phyloP scores from a whole-genome alignment of 1,284 basidiomycete genomes.

The Marasmius tenuissimus region DNA sequence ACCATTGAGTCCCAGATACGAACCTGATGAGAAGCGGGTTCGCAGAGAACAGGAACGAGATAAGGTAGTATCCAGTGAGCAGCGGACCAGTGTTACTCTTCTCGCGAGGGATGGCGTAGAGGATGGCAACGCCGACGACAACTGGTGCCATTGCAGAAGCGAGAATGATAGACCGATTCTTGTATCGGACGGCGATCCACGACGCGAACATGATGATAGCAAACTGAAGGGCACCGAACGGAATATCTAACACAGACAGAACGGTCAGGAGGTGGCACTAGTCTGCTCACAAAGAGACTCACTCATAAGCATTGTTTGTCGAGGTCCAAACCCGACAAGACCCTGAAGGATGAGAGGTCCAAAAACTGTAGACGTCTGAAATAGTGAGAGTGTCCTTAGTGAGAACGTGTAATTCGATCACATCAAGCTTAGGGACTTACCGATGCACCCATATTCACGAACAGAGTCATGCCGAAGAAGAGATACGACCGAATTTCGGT shows the following conservation, averaged over 20 bases:
- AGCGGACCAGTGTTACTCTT: neutral
- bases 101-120: neutral
- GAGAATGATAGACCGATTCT: neutral
- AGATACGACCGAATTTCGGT: neutral
- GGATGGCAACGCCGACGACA: neutral
- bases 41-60: neutral
- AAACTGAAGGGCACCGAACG: slow-evolving; percentile 5
- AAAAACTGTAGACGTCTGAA: neutral
- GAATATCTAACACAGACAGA: neutral
- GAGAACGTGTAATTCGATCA: too few relatives aligned
- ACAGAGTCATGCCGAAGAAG: neutral
- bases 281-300: neutral
- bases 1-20: neutral
- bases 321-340: neutral
- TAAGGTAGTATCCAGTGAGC: neutral
- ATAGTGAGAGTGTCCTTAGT: neutral
- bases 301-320: neutral
- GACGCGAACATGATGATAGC: neutral
- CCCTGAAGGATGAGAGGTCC: neutral
- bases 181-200: neutral
- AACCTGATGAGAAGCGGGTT: neutral
- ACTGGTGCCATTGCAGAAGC: neutral
- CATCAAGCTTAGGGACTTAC: neutral
- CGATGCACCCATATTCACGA: neutral
- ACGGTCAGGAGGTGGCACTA: neutral